These are phyloP conservation scores for Dipodascopsis uninucleata DNA, from an alignment of 805 yeast species.

Conservation along the genomic window DNA sequence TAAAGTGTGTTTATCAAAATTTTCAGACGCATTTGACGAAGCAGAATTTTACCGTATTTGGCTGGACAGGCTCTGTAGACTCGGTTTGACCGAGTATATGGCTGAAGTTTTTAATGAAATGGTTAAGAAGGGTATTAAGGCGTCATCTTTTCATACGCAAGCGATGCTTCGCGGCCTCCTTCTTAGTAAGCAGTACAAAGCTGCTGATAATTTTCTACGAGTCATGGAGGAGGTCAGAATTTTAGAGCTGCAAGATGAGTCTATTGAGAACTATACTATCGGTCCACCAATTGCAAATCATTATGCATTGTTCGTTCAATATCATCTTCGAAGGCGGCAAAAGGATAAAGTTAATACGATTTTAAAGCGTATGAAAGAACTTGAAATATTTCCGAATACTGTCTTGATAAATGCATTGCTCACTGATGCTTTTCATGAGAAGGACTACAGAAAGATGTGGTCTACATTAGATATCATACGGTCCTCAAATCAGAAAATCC, in stretches of 20 bases:
- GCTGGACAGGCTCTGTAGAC: constrained; percentile 10
- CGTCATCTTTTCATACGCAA: constrained; percentile 9
- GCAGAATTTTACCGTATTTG: constrained; percentile 12
- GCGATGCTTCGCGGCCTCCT: constrained; percentile 11
- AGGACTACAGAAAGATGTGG: constrained; percentile 6
- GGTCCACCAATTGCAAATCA: constrained; percentile 17
- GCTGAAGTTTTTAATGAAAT: constrained; percentile 1
- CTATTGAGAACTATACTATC: neutral
- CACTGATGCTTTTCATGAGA: constrained; percentile 10
- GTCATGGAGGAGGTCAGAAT: constrained; percentile 7
- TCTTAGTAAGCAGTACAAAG: neutral
- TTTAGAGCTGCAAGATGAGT: constrained; percentile 5
- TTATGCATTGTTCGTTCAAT: constrained; percentile 18
- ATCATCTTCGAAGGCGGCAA: constrained; percentile 17
- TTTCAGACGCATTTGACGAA: constrained; percentile 1
- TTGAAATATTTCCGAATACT: constrained; percentile 9
- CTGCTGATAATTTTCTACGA: constrained; percentile 7
- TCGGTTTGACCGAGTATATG: constrained; percentile 10
- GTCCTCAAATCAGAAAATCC: neutral
- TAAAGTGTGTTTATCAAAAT: neutral
- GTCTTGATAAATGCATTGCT: constrained; percentile 13
- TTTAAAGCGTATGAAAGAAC: constrained; percentile 11
- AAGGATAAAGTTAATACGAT: constrained; percentile 1
- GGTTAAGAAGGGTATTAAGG: constrained; percentile 6
- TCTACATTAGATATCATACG: constrained; percentile 1